phyloP scores from a whole-genome alignment of 2,329 filamentous ascomycete genomes.

The Penicillium sp. region DNA sequence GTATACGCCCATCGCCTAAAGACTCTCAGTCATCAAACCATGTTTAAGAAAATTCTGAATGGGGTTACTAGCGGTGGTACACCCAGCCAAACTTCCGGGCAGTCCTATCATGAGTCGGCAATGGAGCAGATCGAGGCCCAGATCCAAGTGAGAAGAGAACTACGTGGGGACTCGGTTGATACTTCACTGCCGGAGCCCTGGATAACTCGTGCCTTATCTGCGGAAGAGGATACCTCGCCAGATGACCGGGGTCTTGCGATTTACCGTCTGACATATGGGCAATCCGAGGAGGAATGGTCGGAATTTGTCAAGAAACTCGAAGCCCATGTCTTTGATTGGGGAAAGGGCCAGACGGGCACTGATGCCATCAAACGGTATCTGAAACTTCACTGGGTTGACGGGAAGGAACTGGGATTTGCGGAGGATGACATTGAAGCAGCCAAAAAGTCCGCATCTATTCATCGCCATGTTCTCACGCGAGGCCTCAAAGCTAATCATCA shows the following conservation, averaged over 20 bases:
- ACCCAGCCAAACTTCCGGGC: neutral
- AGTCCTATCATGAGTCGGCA: neutral
- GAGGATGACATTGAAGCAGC: slow-evolving; percentile 17
- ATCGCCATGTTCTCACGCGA: neutral
- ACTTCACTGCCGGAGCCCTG: slow-evolving; percentile 19
- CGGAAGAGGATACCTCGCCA: neutral
- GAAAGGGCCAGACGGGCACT: slow-evolving; percentile 19
- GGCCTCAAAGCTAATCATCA: neutral
- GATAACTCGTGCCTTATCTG: slow-evolving; percentile 8
- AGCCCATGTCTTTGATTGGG: slow-evolving; percentile 25
- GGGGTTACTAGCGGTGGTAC: neutral
- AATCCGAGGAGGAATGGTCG: slow-evolving; percentile 23
- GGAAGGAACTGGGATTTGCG: slow-evolving; percentile 18
- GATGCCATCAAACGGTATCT: slow-evolving; percentile 20
- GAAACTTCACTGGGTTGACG: slow-evolving; percentile 29
- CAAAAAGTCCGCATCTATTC: slow-evolving; percentile 3
- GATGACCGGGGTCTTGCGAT: slow-evolving; percentile 17
- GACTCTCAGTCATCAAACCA: slow-evolving; percentile 3
- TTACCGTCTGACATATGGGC: slow-evolving; percentile 25
- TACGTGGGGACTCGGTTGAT: slow-evolving; percentile 11
- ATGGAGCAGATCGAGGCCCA: slow-evolving; percentile 11
- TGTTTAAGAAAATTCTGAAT: neutral
- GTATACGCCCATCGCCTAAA: slow-evolving; percentile 12
- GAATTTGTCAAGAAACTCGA: slow-evolving; percentile 23
- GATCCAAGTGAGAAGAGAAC: slow-evolving; percentile 11